Conservation (phyloP, 164 flowering plant species). For the Taxillus chinensis region DNA sequence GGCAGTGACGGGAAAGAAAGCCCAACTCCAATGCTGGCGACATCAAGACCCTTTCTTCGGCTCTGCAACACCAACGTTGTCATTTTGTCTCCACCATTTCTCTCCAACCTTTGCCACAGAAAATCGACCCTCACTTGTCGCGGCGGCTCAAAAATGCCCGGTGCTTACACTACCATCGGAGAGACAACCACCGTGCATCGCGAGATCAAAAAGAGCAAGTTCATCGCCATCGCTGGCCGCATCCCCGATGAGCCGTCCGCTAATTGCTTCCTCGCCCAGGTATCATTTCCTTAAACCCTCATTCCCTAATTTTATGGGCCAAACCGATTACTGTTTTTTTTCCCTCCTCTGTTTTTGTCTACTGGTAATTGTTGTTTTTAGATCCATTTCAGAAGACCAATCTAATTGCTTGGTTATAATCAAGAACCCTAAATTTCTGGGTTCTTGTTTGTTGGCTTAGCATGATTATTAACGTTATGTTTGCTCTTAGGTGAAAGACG, state of each 20-base stretch:
- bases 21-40: neutral
- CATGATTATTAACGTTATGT: neutral
- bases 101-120: constrained; percentile 1
- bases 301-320: neutral
- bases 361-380: no score
- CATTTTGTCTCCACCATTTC: constrained; percentile 5
- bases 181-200: constrained; percentile 44
- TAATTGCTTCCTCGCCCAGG: constrained; percentile 66
- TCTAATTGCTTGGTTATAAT: no score
- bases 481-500: constrained; percentile 51
- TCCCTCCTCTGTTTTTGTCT: neutral
- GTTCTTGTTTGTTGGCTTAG: no score
- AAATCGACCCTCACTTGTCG: constrained; percentile 25
- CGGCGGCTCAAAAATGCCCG: constrained; percentile 13
- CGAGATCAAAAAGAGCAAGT: constrained; percentile 85
- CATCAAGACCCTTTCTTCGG: neutral
- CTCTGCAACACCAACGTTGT: neutral
- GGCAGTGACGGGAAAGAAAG: no score
- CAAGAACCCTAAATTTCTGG: no score
- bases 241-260: constrained; percentile 64
- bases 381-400: no score
- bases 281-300: constrained; percentile 1
- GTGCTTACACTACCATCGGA: constrained; percentile 52
- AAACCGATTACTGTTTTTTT: no score
- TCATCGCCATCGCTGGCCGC: constrained; percentile 81